Evolutionary conservation across 208 protist genomes (phyloP), one percentile per base, ranked within the genome.

Genomic region (Leishmania martiniquensis): DNA sequence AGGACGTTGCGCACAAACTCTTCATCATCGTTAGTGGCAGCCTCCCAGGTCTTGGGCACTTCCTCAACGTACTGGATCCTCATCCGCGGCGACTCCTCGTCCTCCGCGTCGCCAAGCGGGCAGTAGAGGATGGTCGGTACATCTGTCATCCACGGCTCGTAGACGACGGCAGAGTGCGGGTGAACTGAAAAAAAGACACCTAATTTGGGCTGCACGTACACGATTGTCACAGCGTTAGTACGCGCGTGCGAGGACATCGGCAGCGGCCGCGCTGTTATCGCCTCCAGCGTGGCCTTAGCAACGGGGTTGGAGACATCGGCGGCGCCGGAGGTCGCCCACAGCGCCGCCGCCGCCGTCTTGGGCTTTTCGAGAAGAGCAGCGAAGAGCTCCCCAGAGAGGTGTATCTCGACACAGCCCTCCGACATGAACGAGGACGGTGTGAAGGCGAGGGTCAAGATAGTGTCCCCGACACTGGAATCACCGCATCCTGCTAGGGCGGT

Each of bases 1-100:
- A 86, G 60, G 4, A 91, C 89, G 74, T 90, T 91, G 76, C 91
- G 89, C 0, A 87, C 75, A 32, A 93, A 77, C 68, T 88, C 87
- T 52, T 93, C 87, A 9, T 91, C 87, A 59, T 84, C 85, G 51
- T 77, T 72, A 47, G 81, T 59, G 20, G 72, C 73, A 10, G 62
- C 63, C 72, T 90, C 82, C 89, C 89, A 93, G 59, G 87, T 89
- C 7, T 52, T 55, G 20, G 89, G 87, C 6, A 93, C 52, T 59
- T 81, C 69, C 32, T 73, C 72, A 15, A 93, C 37, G 78, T 80
- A 77, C 52, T 89, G 77, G 65, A 81, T 78, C 17, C 72, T 81
- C 79, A 80, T 76, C 34, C 67, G 70, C 51, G 85, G 86, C 37
- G 80, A 22, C 44, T 62, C 72, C 25, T 63, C 66, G 34, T 76